A percentile compares a stretch with the other conserved stretches of the same genome.
Conservation (phyloP, 106 monocot genomes). For the Acorus gramineus region DNA sequence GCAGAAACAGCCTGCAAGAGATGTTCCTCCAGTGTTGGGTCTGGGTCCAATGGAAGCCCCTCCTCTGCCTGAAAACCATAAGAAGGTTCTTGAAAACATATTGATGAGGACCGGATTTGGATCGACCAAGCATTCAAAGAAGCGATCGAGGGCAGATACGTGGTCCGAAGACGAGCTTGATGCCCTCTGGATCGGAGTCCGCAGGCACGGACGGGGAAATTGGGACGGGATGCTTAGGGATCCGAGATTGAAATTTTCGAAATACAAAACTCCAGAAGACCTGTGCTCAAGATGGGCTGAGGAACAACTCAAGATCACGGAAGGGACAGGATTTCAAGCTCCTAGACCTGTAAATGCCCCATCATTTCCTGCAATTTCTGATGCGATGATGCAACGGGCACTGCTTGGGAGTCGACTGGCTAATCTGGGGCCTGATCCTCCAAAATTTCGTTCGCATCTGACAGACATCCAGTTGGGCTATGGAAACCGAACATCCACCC, state of each 20-base stretch:
- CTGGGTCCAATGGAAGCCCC: constrained; percentile 31
- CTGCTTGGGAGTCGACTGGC: constrained; percentile 60
- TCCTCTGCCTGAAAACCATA: constrained; percentile 66
- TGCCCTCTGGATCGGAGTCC: constrained; percentile 95
- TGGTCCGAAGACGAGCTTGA: constrained; percentile 99
- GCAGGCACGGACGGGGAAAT: constrained; percentile 89
- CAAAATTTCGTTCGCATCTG: constrained; percentile 59
- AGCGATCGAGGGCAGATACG: constrained; percentile 41
- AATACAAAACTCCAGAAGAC: constrained; percentile 48
- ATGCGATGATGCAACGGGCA: constrained; percentile 70
- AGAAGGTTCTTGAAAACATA: constrained; percentile 79
- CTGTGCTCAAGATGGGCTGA: constrained; percentile 58
- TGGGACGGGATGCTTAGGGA: constrained; percentile 86
- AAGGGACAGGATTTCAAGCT: constrained; percentile 28
- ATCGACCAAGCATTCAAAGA: constrained; percentile 41
- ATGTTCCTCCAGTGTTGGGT: constrained; percentile 39
- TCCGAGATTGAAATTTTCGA: constrained; percentile 66
- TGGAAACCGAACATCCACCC: constrained; percentile 16
- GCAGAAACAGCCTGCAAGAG: constrained; percentile 42
- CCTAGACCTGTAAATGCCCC: constrained; percentile 26
- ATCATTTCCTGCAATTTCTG: constrained; percentile 32
- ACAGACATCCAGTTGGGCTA: constrained; percentile 71
- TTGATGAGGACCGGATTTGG: constrained; percentile 56
- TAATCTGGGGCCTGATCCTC: constrained; percentile 28
- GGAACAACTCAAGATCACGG: constrained; percentile 75